Percentiles rank a stretch among this genome's conserved stretches.
These are phyloP conservation scores for Aristolochia californica DNA, from an alignment of 164 flowering plant species.

Conservation along the genomic window DNA sequence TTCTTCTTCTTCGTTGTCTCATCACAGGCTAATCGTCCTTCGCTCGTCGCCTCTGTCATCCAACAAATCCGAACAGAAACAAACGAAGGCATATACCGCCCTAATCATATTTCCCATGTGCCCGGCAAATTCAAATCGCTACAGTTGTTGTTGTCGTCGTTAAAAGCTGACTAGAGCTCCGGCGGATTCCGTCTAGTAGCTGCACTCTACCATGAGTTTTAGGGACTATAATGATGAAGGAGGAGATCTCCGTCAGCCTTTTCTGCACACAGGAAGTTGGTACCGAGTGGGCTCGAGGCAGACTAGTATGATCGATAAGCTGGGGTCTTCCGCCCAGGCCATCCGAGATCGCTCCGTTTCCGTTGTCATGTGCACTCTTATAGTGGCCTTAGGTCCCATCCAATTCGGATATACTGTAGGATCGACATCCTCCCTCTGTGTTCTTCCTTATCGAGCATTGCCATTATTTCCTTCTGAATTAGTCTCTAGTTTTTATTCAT, in stretches of 20 bases:
- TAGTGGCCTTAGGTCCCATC: conserved; percentile 83
- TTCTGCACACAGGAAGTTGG: conserved; percentile 70
- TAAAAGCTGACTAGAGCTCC: too few relatives aligned
- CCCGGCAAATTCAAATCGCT: too few relatives aligned
- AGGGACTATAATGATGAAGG: conserved; percentile 51
- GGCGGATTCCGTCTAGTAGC: neutral
- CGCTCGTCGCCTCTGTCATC: too few relatives aligned
- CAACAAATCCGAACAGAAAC: too few relatives aligned
- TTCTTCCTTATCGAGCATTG: neutral
- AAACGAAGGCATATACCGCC: too few relatives aligned
- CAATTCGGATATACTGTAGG: conserved; percentile 87
- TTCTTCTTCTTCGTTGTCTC: too few relatives aligned
- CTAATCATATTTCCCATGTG: too few relatives aligned
- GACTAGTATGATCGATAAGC: conserved; percentile 40
- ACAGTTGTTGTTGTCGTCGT: too few relatives aligned
- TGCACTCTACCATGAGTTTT: conserved; percentile 34
- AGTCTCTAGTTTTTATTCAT: neutral
- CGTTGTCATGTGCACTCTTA: conserved; percentile 61
- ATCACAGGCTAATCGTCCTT: too few relatives aligned
- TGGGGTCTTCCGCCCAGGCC: conserved; percentile 33
- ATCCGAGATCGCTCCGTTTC: conserved; percentile 69
- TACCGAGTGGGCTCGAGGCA: conserved; percentile 60
- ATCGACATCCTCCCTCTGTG: neutral
- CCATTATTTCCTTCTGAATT: neutral
- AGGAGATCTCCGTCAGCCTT: conserved; percentile 54